Percentiles rank a stretch among this genome's conserved stretches.
phyloP scores from a whole-genome alignment of 2,329 filamentous ascomycete species.

The Aspergillus thermomutatus region DNA sequence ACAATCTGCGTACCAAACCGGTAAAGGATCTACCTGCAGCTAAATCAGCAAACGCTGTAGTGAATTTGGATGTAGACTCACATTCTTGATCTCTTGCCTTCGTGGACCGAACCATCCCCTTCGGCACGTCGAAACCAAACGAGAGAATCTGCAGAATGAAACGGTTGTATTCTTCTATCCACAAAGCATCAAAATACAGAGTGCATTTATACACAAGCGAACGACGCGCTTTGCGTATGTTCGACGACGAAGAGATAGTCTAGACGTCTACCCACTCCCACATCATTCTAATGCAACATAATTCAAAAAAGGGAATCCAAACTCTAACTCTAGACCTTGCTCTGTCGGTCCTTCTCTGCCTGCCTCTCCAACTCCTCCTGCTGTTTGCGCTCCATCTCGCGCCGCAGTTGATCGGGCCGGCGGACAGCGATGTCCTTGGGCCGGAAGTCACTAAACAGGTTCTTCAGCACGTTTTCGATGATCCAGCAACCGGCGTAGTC shows the following conservation, averaged over 20 bases:
- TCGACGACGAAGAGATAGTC: background rate
- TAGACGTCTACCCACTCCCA: background rate
- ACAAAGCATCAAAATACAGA: background rate
- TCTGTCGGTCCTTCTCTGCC: conserved; percentile 34
- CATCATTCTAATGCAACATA: conserved; percentile 3
- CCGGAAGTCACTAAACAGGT: conserved; percentile 81
- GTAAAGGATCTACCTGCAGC: background rate
- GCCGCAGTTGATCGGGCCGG: conserved; percentile 77
- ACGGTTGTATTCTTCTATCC: background rate
- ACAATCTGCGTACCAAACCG: too few species aligned
- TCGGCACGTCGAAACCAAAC: background rate
- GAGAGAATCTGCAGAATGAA: background rate
- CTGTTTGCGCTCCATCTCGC: conserved; percentile 67
- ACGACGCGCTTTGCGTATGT: background rate
- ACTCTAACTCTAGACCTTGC: conserved; percentile 22
- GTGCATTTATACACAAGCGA: background rate
- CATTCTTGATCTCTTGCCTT: background rate
- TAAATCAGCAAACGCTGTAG: background rate
- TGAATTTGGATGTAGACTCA: background rate
- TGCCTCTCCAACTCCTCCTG: conserved; percentile 51
- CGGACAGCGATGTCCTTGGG: conserved; percentile 90
- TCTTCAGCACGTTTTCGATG: conserved; percentile 84
- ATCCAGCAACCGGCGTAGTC: conserved; percentile 85
- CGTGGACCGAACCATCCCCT: too few species aligned
- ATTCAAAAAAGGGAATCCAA: background rate